phyloP scores from a whole-genome alignment of 2,329 filamentous ascomycete species.

The Colletotrichum somersetense region DNA sequence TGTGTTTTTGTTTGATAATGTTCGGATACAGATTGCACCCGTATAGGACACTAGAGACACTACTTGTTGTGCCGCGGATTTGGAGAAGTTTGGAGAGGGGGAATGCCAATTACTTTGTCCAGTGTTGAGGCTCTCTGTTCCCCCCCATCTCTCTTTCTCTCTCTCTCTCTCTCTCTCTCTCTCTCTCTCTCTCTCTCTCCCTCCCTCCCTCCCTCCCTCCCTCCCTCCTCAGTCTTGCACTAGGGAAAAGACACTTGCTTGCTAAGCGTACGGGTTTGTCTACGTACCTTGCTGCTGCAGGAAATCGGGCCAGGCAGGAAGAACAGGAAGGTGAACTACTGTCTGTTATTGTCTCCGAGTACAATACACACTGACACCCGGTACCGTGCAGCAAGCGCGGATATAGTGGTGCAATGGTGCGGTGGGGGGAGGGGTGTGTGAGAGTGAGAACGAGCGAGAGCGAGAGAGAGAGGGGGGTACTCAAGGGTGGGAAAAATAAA shows the following conservation, averaged over 20 bases:
- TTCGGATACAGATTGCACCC: not conserved
- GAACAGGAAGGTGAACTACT: not conserved
- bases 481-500: not conserved
- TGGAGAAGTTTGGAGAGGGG: not conserved
- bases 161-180: not conserved
- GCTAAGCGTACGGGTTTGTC: not conserved
- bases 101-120: not conserved
- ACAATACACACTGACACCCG: not conserved
- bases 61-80: not conserved
- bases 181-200: too few species aligned
- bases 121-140: not conserved
- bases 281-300: constrained; percentile 2
- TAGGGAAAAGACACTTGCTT: not conserved
- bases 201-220: too few species aligned
- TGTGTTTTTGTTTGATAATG: constrained; percentile 24
- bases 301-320: constrained; percentile 1
- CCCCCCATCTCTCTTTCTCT: not conserved
- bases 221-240: not conserved
- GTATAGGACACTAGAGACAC: not conserved
- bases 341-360: not conserved
- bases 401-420: not conserved
- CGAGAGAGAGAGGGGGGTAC: not conserved
- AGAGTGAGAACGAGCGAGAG: not conserved
- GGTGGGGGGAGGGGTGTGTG: not conserved
- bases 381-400: not conserved